phyloP scores from a whole-genome alignment of 208 protist species.

The Blastocrithidia nonstop region DNA sequence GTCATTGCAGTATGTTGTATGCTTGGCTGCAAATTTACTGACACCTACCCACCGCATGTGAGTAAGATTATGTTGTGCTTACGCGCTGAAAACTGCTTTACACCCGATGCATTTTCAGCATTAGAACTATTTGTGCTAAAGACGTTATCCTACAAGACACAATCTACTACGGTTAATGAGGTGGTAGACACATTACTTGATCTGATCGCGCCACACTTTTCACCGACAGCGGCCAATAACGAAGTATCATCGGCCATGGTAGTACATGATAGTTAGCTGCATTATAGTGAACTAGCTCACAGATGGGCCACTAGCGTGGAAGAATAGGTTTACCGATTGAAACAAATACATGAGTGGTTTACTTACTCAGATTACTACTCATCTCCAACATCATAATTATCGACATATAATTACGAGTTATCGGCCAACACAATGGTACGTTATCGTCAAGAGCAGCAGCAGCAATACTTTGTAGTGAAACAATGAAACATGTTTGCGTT shows the following conservation, averaged over 20 bases:
- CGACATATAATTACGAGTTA: too few species aligned
- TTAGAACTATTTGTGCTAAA: constrained; percentile 28
- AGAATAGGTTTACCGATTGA: too few species aligned
- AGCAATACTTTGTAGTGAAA: too few species aligned
- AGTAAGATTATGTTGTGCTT: constrained; percentile 35
- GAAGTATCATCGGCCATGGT: constrained; percentile 9
- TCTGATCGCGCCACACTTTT: constrained; percentile 11
- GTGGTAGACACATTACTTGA: constrained; percentile 31
- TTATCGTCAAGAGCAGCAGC: too few species aligned
- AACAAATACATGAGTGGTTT: too few species aligned
- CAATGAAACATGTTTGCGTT: too few species aligned
- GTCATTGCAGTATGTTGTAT: constrained; percentile 59
- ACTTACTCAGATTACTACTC: too few species aligned
- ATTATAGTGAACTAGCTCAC: constrained; percentile 6
- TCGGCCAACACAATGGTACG: too few species aligned
- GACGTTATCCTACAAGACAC: constrained; percentile 16
- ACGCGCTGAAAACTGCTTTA: constrained; percentile 15
- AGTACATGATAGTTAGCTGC: constrained; percentile 7
- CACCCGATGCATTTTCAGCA: constrained; percentile 22
- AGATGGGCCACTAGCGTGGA: too few species aligned
- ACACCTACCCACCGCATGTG: constrained; percentile 50
- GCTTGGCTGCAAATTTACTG: constrained; percentile 59
- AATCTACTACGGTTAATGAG: constrained; percentile 25
- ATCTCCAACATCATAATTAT: too few species aligned
- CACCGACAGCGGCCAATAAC: constrained; percentile 13